Evolutionary conservation across 495 filamentous ascomycete species (phyloP).

Genomic region (Xylaria venustula): DNA sequence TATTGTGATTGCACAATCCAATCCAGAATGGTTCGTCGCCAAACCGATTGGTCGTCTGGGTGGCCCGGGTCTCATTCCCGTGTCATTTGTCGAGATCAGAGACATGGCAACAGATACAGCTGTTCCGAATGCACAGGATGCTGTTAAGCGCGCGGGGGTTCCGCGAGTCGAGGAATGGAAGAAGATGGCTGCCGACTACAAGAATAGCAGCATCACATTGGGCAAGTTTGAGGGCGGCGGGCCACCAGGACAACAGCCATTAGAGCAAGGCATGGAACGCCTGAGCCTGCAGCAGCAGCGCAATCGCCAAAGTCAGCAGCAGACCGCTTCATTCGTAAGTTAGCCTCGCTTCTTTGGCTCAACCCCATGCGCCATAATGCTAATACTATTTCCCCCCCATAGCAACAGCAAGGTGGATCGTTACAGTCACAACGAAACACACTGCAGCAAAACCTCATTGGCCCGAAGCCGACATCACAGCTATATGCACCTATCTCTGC

Average conservation of each 20-base stretch:
- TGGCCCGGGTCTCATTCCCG: conserved; percentile 91
- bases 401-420: conserved; percentile 24
- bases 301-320: conserved; percentile 43
- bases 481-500: conserved; percentile 63
- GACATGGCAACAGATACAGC: conserved; percentile 87
- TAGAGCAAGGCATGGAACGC: conserved; percentile 73
- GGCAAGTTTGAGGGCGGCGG: conserved; percentile 75
- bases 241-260: conserved; percentile 39
- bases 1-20: conserved; percentile 98
- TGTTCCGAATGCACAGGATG: conserved; percentile 79
- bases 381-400: conserved; percentile 17
- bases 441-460: conserved; percentile 26
- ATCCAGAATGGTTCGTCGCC: conserved; percentile 98
- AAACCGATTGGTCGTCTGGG: conserved; percentile 95
- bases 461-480: conserved; percentile 41
- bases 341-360: background rate
- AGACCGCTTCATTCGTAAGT: conserved; percentile 44
- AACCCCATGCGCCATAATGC: background rate
- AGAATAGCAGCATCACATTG: conserved; percentile 95
- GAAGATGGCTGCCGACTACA: conserved; percentile 98
- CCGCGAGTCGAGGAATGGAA: conserved; percentile 99
- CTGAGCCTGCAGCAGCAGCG: conserved; percentile 64
- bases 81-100: conserved; percentile 93
- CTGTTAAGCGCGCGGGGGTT: conserved; percentile 84
- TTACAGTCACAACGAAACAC: conserved; percentile 29